These are phyloP conservation scores for Paraphaeosphaeria sporulosa DNA, from an alignment of 2,329 filamentous ascomycete species.

Conservation along the genomic window DNA sequence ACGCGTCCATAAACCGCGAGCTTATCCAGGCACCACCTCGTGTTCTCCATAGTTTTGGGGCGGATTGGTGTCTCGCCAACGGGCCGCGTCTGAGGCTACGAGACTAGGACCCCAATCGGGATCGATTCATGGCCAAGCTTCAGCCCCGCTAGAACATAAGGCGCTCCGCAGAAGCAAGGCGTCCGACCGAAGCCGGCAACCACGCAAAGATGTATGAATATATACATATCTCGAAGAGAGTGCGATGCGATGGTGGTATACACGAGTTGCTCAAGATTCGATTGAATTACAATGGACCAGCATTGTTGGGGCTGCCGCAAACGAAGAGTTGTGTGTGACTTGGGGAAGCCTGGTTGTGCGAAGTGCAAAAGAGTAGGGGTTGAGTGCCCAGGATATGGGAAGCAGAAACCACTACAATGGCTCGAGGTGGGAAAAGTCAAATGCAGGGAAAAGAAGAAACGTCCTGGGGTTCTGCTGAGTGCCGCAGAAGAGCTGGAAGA, in stretches of 20 bases:
- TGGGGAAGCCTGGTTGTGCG: not conserved
- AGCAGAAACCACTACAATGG: conserved; percentile 5
- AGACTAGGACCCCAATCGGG: not conserved
- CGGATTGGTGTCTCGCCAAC: not conserved
- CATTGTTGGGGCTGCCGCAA: conserved; percentile 7
- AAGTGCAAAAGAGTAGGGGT: conserved; percentile 6
- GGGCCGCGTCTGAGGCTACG: not conserved
- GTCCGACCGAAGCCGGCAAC: not conserved
- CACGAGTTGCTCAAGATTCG: too few relatives aligned
- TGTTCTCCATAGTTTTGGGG: not conserved
- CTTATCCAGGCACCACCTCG: not conserved
- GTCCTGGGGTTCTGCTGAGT: not conserved
- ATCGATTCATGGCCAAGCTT: conserved; percentile 2
- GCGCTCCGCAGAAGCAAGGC: not conserved
- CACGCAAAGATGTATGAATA: not conserved
- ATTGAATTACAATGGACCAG: not conserved
- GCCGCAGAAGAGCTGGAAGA: not conserved
- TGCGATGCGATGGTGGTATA: not conserved
- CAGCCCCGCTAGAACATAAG: not conserved
- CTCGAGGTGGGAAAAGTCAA: not conserved
- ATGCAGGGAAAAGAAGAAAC: not conserved
- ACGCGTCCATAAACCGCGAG: not conserved
- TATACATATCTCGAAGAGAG: not conserved
- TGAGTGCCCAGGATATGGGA: conserved; percentile 6
- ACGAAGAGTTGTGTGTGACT: conserved; percentile 4